These are phyloP conservation scores for Aspergillus puulaauensis DNA, from an alignment of 2,329 filamentous ascomycete species.

Conservation along the genomic window DNA sequence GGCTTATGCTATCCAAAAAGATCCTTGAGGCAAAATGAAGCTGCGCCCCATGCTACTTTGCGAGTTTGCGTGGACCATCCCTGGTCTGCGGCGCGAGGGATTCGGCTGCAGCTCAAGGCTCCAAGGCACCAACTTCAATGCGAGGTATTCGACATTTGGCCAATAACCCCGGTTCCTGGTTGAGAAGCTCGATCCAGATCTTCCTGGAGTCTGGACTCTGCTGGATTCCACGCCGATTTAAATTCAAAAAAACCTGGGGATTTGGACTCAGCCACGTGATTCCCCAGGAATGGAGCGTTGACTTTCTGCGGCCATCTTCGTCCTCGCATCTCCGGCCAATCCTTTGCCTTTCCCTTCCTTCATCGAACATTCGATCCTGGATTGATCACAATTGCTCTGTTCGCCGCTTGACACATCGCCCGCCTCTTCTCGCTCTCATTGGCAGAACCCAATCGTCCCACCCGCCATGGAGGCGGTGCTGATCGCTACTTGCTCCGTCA, in stretches of 20 bases:
- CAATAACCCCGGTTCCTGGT: not conserved
- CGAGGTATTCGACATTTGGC: not conserved
- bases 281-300: not conserved
- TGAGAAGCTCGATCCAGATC: not conserved
- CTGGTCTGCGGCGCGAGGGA: not conserved
- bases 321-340: not conserved
- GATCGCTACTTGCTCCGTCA: slow-evolving; percentile 4
- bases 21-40: not conserved
- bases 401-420: slow-evolving; percentile 4
- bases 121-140: not conserved
- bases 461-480: slow-evolving; percentile 7
- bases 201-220: not conserved
- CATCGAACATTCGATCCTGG: not conserved
- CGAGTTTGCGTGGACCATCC: not conserved
- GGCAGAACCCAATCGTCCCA: not conserved
- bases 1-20: not conserved
- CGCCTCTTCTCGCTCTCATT: slow-evolving; percentile 3
- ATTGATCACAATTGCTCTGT: slow-evolving; percentile 6
- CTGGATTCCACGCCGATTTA: not conserved
- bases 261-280: not conserved
- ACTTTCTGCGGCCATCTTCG: not conserved
- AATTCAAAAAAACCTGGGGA: not conserved
- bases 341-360: not conserved
- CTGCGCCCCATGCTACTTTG: not conserved
- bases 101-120: not conserved